These are phyloP conservation scores for Actinomucor elegans DNA, from an alignment of 371 early-diverging fungal species.

Conservation along the genomic window DNA sequence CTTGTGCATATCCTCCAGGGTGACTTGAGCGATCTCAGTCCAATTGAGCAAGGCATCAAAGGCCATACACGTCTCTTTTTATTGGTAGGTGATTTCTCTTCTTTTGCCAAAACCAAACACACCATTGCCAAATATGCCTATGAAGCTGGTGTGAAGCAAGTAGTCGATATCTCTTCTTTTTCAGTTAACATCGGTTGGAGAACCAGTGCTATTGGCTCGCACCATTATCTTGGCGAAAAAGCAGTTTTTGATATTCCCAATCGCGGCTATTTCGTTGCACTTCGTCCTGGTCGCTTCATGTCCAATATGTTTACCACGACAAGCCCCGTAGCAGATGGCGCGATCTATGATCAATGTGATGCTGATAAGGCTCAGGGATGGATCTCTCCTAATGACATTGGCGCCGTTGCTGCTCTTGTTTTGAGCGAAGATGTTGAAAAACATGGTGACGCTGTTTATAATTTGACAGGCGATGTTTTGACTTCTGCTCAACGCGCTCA, in stretches of 20 bases:
- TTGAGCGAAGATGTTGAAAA: slow-evolving; percentile 19
- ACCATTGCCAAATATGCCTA: slow-evolving; percentile 18
- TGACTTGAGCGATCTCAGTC: slow-evolving; percentile 19
- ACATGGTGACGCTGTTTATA: slow-evolving; percentile 20
- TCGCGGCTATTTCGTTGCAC: slow-evolving; percentile 21
- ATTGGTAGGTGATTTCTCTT: slow-evolving; percentile 5
- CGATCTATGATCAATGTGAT: slow-evolving; percentile 3
- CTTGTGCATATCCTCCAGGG: slow-evolving; percentile 22
- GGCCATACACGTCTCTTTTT: slow-evolving; percentile 35
- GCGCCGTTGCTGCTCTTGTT: slow-evolving; percentile 21
- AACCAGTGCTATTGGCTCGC: slow-evolving; percentile 1
- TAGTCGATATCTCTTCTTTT: slow-evolving; percentile 31
- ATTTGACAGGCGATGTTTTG: slow-evolving; percentile 2
- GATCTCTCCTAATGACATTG: slow-evolving; percentile 29
- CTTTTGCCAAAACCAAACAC: slow-evolving; percentile 8
- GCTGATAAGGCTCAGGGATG: slow-evolving; percentile 3
- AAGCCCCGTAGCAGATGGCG: not conserved
- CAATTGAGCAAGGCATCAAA: slow-evolving; percentile 18
- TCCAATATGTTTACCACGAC: slow-evolving; percentile 15
- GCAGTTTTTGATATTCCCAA: slow-evolving; percentile 22
- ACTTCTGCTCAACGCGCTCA: slow-evolving; percentile 10
- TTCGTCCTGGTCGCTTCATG: slow-evolving; percentile 38
- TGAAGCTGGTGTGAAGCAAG: slow-evolving; percentile 33
- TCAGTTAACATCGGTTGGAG: slow-evolving; percentile 20
- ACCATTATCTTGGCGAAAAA: slow-evolving; percentile 28